Evolutionary conservation across 139 green algal species (phyloP), one percentile per base, ranked within the genome.

Genomic region (Chlorella sp.): DNA sequence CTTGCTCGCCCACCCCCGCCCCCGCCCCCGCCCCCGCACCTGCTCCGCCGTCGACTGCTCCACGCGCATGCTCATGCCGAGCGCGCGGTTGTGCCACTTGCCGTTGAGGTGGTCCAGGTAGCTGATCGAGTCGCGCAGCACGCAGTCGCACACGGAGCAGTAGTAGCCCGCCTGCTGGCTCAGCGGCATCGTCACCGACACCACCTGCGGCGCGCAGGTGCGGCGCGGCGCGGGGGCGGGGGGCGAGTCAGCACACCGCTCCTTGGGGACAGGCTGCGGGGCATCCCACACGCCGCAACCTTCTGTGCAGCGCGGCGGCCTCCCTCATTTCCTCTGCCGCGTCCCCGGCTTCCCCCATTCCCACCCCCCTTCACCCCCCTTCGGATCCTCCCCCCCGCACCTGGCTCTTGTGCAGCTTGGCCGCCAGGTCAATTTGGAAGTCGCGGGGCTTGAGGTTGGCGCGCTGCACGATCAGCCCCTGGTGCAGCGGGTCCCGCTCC

Each of bases 71-170:
- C 79, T 95, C 93, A 98, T 98, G 43, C 95, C 95, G 72, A 99
- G 79, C 43, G 94, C 94, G 4, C 93, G 79, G 81, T 98, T 97
- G 77, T 99, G 93, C 64, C 86, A 97, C 79, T 99, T 99, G 72
- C 95, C 96, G 75, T 99, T 99, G 82, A 99, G 98, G 86, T 99
- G 96, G 83, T 99, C 96, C 56, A 99, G 79, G 78, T 98, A 99
- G 5, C 87, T 92, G 69, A 90, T 76, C 0, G 90, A 97, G 83
- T 99, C 96, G 8, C 91, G 86, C 67, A 99, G 78, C 27, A 97
- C 85, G 82, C 94, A 98, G 70, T 98, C 93, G 82, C 95, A 98
- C 42, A 99, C 94, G 58, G 83, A 90, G 87, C 95, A 98, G 82
- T 95, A 98, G 86, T 97, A 98, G 35, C 95, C 95, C 2, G 88